Percentiles rank a stretch among this genome's conserved stretches.
Conservation (phyloP, 495 filamentous ascomycete genomes). For the Aspergillus ostianus region DNA sequence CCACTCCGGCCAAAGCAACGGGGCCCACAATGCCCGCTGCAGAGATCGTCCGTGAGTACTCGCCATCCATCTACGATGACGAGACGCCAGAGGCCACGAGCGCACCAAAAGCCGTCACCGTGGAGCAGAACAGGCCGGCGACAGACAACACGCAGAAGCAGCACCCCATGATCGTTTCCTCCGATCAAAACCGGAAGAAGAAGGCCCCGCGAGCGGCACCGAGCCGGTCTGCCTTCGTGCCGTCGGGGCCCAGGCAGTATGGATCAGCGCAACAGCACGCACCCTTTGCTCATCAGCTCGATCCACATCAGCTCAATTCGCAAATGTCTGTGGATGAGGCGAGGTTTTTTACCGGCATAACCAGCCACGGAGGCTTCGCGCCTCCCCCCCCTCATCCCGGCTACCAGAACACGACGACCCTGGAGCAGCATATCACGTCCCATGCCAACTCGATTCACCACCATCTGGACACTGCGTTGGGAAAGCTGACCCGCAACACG, state of each 20-base stretch:
- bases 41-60: conserved; percentile 4
- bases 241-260: background rate
- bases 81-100: background rate
- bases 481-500: conserved; percentile 14
- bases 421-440: conserved; percentile 22
- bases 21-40: background rate
- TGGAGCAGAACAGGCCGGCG: background rate
- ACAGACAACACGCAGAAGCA: conserved; percentile 3
- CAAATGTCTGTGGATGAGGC: background rate
- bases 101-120: background rate
- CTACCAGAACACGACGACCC: conserved; percentile 26
- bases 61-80: conserved; percentile 14
- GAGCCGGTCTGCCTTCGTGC: background rate
- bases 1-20: background rate
- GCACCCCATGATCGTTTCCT: conserved; percentile 20
- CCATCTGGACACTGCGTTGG: conserved; percentile 16
- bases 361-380: conserved; percentile 25
- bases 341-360: conserved; percentile 10
- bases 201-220: background rate
- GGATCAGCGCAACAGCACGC: background rate
- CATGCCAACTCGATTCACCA: conserved; percentile 22
- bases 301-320: background rate
- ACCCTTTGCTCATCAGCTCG: background rate
- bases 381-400: conserved; percentile 23
- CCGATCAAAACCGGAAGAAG: conserved; percentile 2